Base-by-base conservation (phyloP, 176 grass and related monocot genomes). In the Rhynchospora pubera region DNA sequence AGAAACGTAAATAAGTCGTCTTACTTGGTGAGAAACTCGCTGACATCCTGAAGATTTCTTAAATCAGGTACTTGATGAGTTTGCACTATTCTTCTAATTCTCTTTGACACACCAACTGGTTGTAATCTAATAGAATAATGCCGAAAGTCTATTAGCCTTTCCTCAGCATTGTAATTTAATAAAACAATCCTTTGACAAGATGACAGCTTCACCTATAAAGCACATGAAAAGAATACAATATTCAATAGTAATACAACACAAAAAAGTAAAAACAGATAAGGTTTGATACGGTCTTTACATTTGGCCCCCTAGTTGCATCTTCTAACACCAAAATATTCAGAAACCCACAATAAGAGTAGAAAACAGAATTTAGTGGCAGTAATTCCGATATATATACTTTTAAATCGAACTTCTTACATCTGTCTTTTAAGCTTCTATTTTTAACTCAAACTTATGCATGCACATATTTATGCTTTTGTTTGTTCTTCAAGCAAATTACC, bases 1-100 rank as follows among this genome's bases (percentile, higher is more conserved):
- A 63, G 21, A 46, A 47, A 80, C 24, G 13, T 1, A 63, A 80
- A 45, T 3, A 52, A 78, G 30, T 23, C 24, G 16, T 84, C 80
- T 87, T 90, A 90, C 88, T 81, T 87, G 44, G 85, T 90, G 30
- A 90, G 81, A 65, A 90, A 90, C 47, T 90, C 85, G 30, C 88
- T 90, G 55, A 87, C 88, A 59, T 90, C 84, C 68, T 84, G 63
- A 58, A 90, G 84, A 76, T 87, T 87, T 62, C 85, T 84, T 75
- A 90, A 77, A 81, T 90, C 81, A 15, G 88, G 88, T 42, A 90
- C 81, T 79, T 84, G 81, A 80, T 90, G 84, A 63, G 55, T 86
- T 69, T 90, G 85, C 57, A 87, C 81, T 18, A 90, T 81, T 76
- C 83, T 90, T 57, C 85, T 84, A 81, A 90, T 84, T 79, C 80